A percentile compares a stretch with the other conserved stretches of the same genome.
These are phyloP conservation scores for Aspergillus clavatus DNA, from an alignment of 2,329 filamentous ascomycete genomes.

Conservation along the genomic window DNA sequence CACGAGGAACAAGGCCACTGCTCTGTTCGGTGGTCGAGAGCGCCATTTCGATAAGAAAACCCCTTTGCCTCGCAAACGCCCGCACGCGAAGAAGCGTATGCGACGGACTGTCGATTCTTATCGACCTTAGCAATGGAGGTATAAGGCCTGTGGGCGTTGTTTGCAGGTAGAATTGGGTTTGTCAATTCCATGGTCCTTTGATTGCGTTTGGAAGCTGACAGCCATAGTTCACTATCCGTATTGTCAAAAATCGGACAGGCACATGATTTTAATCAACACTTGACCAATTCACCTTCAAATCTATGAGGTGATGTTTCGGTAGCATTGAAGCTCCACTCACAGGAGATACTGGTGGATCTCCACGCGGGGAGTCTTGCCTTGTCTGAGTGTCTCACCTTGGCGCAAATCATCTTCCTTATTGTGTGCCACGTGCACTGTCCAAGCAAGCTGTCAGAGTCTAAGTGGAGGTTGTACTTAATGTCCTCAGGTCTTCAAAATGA, in stretches of 20 bases:
- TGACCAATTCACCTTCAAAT: background rate
- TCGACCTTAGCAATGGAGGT: slow-evolving; percentile 12
- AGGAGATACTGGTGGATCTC: background rate
- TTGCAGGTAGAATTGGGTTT: background rate
- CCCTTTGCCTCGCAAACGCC: slow-evolving; percentile 4
- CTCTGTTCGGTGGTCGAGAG: slow-evolving; percentile 36
- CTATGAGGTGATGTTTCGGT: background rate
- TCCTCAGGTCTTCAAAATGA: background rate
- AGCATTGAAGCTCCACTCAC: background rate
- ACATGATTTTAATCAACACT: background rate
- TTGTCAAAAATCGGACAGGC: background rate
- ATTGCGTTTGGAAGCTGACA: background rate
- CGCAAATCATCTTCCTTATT: slow-evolving; percentile 7
- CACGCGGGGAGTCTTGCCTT: too few relatives aligned
- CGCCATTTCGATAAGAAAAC: slow-evolving; percentile 33
- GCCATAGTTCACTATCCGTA: background rate
- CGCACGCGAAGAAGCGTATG: slow-evolving; percentile 6
- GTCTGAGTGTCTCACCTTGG: slow-evolving; percentile 6
- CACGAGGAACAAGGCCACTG: slow-evolving; percentile 32
- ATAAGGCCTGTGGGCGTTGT: background rate
- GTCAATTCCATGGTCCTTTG: background rate
- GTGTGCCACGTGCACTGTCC: slow-evolving; percentile 9
- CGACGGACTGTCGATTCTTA: slow-evolving; percentile 23
- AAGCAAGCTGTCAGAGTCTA: background rate
- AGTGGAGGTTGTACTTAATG: background rate